Base-by-base conservation (phyloP, 2,329 filamentous ascomycete species). In the Aspergillus costaricaensis region DNA sequence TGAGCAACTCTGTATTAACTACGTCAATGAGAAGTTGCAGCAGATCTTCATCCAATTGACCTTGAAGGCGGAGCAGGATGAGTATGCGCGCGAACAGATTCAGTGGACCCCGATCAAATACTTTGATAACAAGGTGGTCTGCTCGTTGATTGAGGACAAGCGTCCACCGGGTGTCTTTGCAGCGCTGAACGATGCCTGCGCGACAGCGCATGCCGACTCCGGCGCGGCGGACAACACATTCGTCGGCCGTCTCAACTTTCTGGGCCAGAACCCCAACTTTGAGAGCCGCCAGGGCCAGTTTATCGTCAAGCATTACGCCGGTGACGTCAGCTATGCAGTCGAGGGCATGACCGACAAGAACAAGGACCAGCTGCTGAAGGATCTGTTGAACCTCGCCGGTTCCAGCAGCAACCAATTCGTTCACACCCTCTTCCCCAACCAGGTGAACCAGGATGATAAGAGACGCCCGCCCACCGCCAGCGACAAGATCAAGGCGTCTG, bases 301-400 rank as follows among this genome's bases (percentile, higher is more conserved):
- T 77, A 95, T 99, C 72, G 91, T 99, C 79, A 98, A 97, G 82
- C 95, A 99, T 79, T 99, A 99, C 74, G 95, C 95, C 60, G 95
- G 95, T 77, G 95, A 99, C 77, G 95, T 99, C 67, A 88, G 88
- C 66, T 99, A 99, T 76, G 91, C 91, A 1, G 89, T 98, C 3
- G 91, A 96, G 59, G 95, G 95, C 61, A 99, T 99, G 82, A 99
- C 95, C 0, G 95, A 99, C 77, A 99, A 99, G 85, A 99, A 98
- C 83, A 99, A 98, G 83, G 95, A 99, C 73, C 92, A 96, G 77
- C 83, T 99, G 48, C 82, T 98, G 60, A 99, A 99, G 81, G 95
- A 96, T 68, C 82, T 99, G 44, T 84, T 98, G 55, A 94, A 91
- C 72, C 83, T 99, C 39, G 90, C 96, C 71, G 88, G 89, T 63